Evolutionary conservation across 2,329 filamentous ascomycete genomes (phyloP), one percentile per base, ranked within the genome.

Genomic region (Juglanconis sp.): DNA sequence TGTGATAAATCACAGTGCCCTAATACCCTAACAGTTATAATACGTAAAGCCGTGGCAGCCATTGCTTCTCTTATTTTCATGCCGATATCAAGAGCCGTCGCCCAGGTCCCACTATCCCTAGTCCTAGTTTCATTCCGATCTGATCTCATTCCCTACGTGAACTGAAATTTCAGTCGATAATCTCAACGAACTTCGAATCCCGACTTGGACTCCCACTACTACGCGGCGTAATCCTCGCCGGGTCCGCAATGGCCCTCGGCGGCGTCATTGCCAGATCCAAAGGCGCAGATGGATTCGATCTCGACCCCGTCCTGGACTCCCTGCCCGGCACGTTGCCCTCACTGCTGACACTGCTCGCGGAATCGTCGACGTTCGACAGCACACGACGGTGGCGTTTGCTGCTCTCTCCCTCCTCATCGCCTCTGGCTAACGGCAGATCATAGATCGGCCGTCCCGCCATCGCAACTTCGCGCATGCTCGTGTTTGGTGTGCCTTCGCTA

Each of bases 101-200:
- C 17, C 17, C 17, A 24, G 17, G n/a, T 17, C 5, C 5, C 15
- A 17, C n/a, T 8, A 15, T 5, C 40, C 40, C 40, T 10, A 44
- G 10, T 11, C 40, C 15, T n/a, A 17, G 17, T 24, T 7, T n/a
- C 15, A 17, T 17, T n/a, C 15, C 42, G 13, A 7, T 7, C 42
- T 5, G 8, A 46, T 8, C 15, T 3, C 15, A 46, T 11, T 4
- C 15, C 42, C 15, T n/a, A 46, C 15, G 13, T 24, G 17, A 24
- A n/a, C 42, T 46, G 9, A 10, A 3, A 3, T 6, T 32, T 64
- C 67, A 68, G 55, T 73, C 70, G 51, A 84, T 72, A 52, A 79
- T 77, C 73, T 84, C 82, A 31, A 75, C 72, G 68, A 85, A 85
- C 66, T 73, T 79, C 35, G 80, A 80, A 63, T 77, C 77, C 62